A percentile compares a stretch with the other conserved stretches of the same genome.
Evolutionary conservation across 176 grass and related monocot species (phyloP).

Genomic region (Cocos nucifera): DNA sequence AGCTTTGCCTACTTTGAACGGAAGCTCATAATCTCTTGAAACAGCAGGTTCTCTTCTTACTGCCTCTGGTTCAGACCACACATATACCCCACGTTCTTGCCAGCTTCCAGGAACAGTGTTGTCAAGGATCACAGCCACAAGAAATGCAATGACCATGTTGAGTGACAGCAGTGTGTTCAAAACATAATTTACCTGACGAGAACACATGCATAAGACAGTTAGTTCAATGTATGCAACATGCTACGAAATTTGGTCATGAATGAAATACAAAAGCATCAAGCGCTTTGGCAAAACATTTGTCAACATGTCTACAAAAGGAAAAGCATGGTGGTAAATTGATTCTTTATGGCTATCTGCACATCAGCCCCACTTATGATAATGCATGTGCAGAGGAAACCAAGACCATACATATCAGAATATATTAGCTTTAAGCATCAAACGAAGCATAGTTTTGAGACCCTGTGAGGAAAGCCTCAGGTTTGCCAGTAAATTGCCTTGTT

Average conservation of each 20-base stretch:
- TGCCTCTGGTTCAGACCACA: slow-evolving; percentile 75
- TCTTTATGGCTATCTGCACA: too few species aligned
- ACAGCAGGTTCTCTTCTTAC: slow-evolving; percentile 58
- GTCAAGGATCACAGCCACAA: slow-evolving; percentile 72
- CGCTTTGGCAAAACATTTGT: too few species aligned
- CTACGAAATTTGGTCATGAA: not conserved
- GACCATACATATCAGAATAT: too few species aligned
- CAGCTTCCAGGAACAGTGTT: slow-evolving; percentile 73
- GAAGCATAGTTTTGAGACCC: too few species aligned
- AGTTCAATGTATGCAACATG: slow-evolving; percentile 7
- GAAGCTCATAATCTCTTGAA: slow-evolving; percentile 70
- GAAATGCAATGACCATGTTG: slow-evolving; percentile 97
- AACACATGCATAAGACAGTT: slow-evolving; percentile 15
- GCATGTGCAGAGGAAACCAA: too few species aligned
- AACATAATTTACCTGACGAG: slow-evolving; percentile 74
- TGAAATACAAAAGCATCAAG: too few species aligned
- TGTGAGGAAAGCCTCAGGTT: too few species aligned
- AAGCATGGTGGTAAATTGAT: too few species aligned
- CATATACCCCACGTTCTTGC: slow-evolving; percentile 83
- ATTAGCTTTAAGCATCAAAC: too few species aligned
- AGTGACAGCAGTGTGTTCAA: slow-evolving; percentile 74
- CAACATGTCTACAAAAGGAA: too few species aligned
- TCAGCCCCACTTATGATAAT: too few species aligned
- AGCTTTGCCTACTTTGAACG: slow-evolving; percentile 58
- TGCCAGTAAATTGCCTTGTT: too few species aligned